Base-by-base conservation (phyloP, 352 stramenopile genomes). In the Bremia lactucae region DNA sequence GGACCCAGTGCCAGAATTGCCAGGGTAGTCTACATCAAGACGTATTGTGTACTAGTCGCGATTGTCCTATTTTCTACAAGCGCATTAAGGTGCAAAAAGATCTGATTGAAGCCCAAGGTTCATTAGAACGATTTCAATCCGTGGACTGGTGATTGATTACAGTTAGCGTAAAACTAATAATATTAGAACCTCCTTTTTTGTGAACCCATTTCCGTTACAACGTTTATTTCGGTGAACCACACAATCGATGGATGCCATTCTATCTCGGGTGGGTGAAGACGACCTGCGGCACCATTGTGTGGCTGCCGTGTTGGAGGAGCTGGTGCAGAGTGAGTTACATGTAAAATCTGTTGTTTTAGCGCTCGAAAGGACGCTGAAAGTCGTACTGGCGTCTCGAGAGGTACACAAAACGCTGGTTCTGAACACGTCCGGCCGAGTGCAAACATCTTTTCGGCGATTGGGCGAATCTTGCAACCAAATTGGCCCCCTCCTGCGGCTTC, bases 31-130 rank as follows among this genome's bases (percentile, higher is more conserved):
- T 98, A 37, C 94, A 98, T 63, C 95, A 97, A 60, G 77, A 89
- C 29, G 81, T 91, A 52, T 60, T 95, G n/a, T 99, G 96, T 71
- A 96, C 91, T 28, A 97, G 91, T 53, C 90, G 95, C 55, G 96
- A 98, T 53, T 99, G 96, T 46, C 91, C 92, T 22, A 98, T 99
- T 50, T 99, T 99, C 61, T 99, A 99, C 73, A 97, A 98, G 57
- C 88, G 96, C 43, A 98, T 98, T 63, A 99, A 99, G 75, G 95
- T 98, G 22, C 92, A 98, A 66, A 97, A 97, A 54, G 96, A 99
- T 49, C 84, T 99, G 42, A 75, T 85, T 35, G 80, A 97, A 42
- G 84, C 86, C 4, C 90, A 98, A 57, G 73, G 91, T 4, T 71
- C 89, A 35, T 62, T 99, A 38, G 91, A 98, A 48, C 91, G 91